Evolutionary conservation across 306 rosid genomes (phyloP).

Genomic region (Chamaecrista fasciculata): DNA sequence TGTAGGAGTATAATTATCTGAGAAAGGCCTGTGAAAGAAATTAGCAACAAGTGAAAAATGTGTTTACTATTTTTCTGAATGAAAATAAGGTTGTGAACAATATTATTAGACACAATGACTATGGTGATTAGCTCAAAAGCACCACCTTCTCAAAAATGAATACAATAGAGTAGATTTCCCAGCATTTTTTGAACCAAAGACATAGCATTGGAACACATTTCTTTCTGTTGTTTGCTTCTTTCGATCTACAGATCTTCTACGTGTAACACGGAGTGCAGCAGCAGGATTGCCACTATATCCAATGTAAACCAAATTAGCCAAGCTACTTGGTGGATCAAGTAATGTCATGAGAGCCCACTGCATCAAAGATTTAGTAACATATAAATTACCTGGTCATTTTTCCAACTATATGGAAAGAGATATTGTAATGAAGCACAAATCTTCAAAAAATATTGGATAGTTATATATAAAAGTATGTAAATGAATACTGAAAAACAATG

Average conservation of each 20-base stretch:
- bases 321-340: constrained; percentile 62
- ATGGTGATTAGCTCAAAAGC: constrained; percentile 31
- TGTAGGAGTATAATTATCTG: constrained; percentile 48
- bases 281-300: constrained; percentile 88
- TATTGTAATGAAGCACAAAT: not conserved
- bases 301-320: constrained; percentile 83
- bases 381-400: constrained; percentile 33
- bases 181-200: constrained; percentile 80
- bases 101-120: constrained; percentile 21
- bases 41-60: not conserved
- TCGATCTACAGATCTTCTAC: constrained; percentile 67
- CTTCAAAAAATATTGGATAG: not conserved
- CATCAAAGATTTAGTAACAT: constrained; percentile 31
- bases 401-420: not conserved
- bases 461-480: not conserved
- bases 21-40: constrained; percentile 63
- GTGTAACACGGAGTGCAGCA: constrained; percentile 71
- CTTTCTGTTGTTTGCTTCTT: constrained; percentile 73
- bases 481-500: not conserved
- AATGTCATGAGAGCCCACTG: constrained; percentile 98
- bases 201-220: constrained; percentile 84
- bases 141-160: constrained; percentile 80
- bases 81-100: constrained; percentile 28
- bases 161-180: constrained; percentile 85
- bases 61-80: constrained; percentile 32